phyloP scores from a whole-genome alignment of 2,329 filamentous ascomycete species.

The Sporothrix brasiliensis region DNA sequence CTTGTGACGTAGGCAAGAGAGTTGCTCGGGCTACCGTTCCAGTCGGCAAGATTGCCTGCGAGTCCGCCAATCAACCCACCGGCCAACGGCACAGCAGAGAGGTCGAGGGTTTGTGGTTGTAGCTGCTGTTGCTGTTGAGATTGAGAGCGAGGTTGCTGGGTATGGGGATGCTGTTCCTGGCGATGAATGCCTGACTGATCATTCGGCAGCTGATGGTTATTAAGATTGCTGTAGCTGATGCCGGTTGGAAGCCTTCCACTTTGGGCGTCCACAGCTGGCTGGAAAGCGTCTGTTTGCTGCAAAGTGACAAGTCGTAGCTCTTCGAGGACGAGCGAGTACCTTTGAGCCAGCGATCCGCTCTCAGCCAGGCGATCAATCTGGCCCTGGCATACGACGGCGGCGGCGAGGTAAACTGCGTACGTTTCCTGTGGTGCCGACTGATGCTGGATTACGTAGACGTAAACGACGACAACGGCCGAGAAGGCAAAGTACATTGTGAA shows the following conservation, averaged over 20 bases:
- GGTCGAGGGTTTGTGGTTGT: not conserved
- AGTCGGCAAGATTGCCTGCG: not conserved
- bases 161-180: not conserved
- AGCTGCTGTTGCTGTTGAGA: not conserved
- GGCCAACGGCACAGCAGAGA: not conserved
- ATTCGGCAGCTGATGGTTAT: not conserved
- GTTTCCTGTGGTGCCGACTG: conserved; percentile 38
- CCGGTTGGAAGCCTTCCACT: not conserved
- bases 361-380: conserved; percentile 46
- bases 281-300: not conserved
- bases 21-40: conserved; percentile 29
- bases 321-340: conserved; percentile 36
- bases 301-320: conserved; percentile 29
- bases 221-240: not conserved
- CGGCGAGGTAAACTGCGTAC: conserved; percentile 43
- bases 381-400: conserved; percentile 47
- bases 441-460: conserved; percentile 50
- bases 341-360: conserved; percentile 46
- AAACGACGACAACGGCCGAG: conserved; percentile 50
- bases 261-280: not conserved
- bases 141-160: not conserved
- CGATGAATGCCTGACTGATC: conserved; percentile 1
- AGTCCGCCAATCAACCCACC: not conserved
- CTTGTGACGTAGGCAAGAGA: conserved; percentile 29
- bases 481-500: conserved; percentile 51